Base-by-base conservation (phyloP, 1,139 yeast species). In the Scheffersomyces cryptocercus region DNA sequence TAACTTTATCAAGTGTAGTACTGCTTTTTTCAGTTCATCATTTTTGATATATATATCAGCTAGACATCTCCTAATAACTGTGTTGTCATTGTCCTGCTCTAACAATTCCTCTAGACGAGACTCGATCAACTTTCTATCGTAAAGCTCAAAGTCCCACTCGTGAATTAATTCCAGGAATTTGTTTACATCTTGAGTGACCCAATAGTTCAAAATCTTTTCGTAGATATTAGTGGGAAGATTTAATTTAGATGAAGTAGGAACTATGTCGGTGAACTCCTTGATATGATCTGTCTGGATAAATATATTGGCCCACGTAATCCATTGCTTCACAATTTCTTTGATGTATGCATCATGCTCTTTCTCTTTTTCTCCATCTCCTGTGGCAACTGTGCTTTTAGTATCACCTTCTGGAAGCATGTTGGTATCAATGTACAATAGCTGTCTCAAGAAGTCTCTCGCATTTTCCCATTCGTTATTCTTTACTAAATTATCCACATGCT, bases 231-330 rank as follows among this genome's bases (percentile, higher is more conserved):
- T 51, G 20, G 70, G 62, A 10, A 46, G 44, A 31, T 70, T 65
- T 40, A 80, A 56, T 31, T 62, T 64, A 1, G 70, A 58, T 28
- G 67, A 55, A 2, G 56, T 51, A 0, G 96, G 96, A 3, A 90
- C 60, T 0, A 70, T 61, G 1, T 73, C 73, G 0, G 84, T 79
- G 15, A 88, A 62, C 3, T 65, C 66, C 5, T 62, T 65, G 4
- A 75, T 63, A 43, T 84, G 80, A 2, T 68, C 72, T 1, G 79
- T 66, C 4, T 76, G 69, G 2, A 82, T 64, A 50, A 84, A 85
- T 10, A 74, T 75, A 49, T 67, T 62, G 6, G 85, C 66, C 84
- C 90, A 85, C 29, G 68, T 68, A 42, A 79, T 79, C 97, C 97
- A 90, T 48, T 82, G 82, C 11, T 65, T 64, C 0, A 75, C 58